phyloP scores from a whole-genome alignment of 768 basidiomycete species.

The Lactarius pseudohatsudake region DNA sequence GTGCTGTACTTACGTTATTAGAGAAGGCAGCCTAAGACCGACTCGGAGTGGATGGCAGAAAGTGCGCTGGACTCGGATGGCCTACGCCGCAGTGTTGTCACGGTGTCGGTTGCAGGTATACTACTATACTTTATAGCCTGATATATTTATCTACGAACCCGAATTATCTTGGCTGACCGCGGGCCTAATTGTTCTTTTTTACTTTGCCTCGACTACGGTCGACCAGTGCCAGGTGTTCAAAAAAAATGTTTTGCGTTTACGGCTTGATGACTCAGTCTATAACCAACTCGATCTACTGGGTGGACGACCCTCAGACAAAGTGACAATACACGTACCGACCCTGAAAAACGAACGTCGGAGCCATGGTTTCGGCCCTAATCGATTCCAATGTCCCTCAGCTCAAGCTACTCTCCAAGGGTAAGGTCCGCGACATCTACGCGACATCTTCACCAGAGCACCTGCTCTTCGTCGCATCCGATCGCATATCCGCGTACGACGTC shows the following conservation, averaged over 20 bases:
- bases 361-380: constrained; percentile 41
- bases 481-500: constrained; percentile 97
- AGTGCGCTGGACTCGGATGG: too few relatives aligned
- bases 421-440: constrained; percentile 94
- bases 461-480: constrained; percentile 92
- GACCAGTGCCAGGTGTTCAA: too few relatives aligned
- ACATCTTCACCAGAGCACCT: constrained; percentile 69
- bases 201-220: too few relatives aligned
- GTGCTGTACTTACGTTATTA: neutral
- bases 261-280: neutral
- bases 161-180: too few relatives aligned
- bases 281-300: neutral
- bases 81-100: too few relatives aligned
- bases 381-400: constrained; percentile 60
- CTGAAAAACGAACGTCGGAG: neutral
- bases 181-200: too few relatives aligned
- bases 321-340: neutral
- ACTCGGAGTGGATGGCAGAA: too few relatives aligned
- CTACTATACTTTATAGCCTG: too few relatives aligned
- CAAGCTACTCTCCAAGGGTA: constrained; percentile 79
- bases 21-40: neutral
- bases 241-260: neutral
- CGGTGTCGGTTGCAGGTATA: too few relatives aligned
- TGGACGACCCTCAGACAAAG: neutral
- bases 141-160: too few relatives aligned